Percentiles rank a stretch among this genome's conserved stretches.
Evolutionary conservation across 1,139 yeast species (phyloP).

Genomic region (Blastobotrys arbuscula): DNA sequence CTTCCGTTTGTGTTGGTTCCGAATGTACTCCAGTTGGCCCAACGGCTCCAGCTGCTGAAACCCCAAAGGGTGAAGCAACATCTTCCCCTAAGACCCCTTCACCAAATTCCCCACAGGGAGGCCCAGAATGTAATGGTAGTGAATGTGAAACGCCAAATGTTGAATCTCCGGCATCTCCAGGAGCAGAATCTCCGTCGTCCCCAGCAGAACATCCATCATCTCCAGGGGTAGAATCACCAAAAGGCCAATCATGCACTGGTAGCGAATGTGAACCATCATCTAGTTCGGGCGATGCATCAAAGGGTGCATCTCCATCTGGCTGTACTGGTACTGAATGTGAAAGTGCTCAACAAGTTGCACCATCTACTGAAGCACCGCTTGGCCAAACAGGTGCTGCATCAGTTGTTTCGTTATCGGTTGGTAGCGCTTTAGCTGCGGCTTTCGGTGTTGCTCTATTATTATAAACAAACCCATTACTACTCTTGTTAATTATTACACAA

Average conservation of each 20-base stretch:
- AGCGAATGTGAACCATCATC: neutral
- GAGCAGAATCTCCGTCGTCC: neutral
- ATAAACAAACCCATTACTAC: no score
- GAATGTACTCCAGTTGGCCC: constrained; percentile 1
- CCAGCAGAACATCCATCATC: neutral
- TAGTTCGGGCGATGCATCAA: neutral
- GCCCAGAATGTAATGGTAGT: neutral
- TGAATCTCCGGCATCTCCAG: neutral
- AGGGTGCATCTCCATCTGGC: neutral
- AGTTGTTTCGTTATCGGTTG: neutral
- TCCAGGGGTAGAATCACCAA: neutral
- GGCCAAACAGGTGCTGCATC: neutral
- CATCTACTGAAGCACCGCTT: neutral
- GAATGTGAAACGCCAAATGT: neutral
- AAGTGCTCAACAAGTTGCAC: neutral
- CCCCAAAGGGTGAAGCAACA: neutral
- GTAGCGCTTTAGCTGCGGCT: neutral
- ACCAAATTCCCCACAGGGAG: neutral
- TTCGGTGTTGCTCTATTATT: neutral
- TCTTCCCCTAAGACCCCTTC: neutral
- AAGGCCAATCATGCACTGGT: neutral
- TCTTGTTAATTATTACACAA: no score
- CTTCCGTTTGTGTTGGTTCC: neutral
- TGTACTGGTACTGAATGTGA: neutral
- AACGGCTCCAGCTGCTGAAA: neutral